phyloP scores from a whole-genome alignment of 768 basidiomycete species.

The Lyophyllum decastes region DNA sequence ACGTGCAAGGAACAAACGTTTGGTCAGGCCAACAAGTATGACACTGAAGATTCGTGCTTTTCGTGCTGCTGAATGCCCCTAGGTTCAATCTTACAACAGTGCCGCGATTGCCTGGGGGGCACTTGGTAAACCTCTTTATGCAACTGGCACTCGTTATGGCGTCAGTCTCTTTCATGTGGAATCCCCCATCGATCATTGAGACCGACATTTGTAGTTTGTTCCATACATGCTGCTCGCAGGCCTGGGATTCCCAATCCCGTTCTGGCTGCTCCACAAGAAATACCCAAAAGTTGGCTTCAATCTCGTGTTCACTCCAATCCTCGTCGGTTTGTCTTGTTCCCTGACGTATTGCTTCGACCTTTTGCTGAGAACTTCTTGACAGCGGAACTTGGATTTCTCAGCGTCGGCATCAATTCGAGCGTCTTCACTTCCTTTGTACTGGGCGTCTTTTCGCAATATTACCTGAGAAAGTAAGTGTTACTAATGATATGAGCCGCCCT shows the following conservation, averaged over 20 bases:
- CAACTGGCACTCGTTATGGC: conserved; percentile 44
- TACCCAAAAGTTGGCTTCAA: conserved; percentile 50
- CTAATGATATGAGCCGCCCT: background rate
- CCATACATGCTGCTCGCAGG: conserved; percentile 46
- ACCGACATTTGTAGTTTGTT: conserved; percentile 35
- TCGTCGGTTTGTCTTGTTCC: conserved; percentile 30
- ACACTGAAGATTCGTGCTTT: too few species aligned
- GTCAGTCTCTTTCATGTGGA: conserved; percentile 26
- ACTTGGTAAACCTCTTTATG: conserved; percentile 47
- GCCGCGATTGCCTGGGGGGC: conserved; percentile 59
- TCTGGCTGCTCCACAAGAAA: conserved; percentile 47
- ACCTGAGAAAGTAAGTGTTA: conserved; percentile 30
- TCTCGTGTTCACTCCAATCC: conserved; percentile 39
- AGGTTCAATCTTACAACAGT: conserved; percentile 50
- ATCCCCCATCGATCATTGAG: background rate
- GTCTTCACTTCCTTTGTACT: conserved; percentile 47
- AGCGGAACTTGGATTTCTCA: conserved; percentile 44
- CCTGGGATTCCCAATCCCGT: conserved; percentile 50
- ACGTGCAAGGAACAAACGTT: conserved; percentile 51
- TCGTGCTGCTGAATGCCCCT: background rate
- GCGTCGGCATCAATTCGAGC: conserved; percentile 59
- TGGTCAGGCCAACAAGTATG: conserved; percentile 55
- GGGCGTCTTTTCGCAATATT: conserved; percentile 49
- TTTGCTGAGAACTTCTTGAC: background rate
- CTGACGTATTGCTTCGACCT: conserved; percentile 26